Base-by-base conservation (phyloP, 2,329 filamentous ascomycete species). In the Fusarium pseudoanthophilum region DNA sequence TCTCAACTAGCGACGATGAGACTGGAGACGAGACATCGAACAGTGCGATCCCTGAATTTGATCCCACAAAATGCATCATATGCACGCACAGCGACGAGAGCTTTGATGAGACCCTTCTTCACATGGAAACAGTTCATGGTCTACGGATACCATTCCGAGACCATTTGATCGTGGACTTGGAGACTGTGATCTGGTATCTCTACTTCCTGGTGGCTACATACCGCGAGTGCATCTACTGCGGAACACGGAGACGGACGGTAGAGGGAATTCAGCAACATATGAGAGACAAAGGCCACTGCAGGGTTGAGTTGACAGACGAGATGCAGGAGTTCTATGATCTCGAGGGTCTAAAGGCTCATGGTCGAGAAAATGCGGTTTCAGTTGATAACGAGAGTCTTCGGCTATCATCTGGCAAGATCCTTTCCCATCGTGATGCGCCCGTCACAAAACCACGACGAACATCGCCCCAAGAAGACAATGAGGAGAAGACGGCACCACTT, bases 241-340 rank as follows among this genome's bases (percentile, higher is more conserved):
- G 85, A 2, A 85, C 81, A 20, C 77, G 83, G 42, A 81, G 85
- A 37, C 76, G 77, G 1, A 86, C 83, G 0, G 78, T 80, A 0
- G 80, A 85, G 56, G 87, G 83, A 0, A 83, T 85, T 1, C 85
- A 87, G 69, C 85, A 87, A 40, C 88, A 88, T 60, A 88, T 88
- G 86, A 72, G 78, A 0, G 82, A 78, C 5, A 87, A 85, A 53
- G 83, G 85, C 0, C 86, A 88, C 64, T 88, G 86, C 72, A 82
- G 78, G 28, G 79, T 87, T 42, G 80, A 86, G 36, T 72, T 84
- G 1, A 60, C 77, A 0, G 75, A 78, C 6, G 69, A 79, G 8
- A 80, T 78, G 28, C 80, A 79, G 1, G 84, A 86, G 46, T 85
- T 86, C 58, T 87, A 84, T 59, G 79, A 85, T 15, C 51, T 72